A percentile compares a stretch with the other conserved stretches of the same genome.
phyloP scores from a whole-genome alignment of 108 stramenopile genomes.

The Skeletonema tropicum region DNA sequence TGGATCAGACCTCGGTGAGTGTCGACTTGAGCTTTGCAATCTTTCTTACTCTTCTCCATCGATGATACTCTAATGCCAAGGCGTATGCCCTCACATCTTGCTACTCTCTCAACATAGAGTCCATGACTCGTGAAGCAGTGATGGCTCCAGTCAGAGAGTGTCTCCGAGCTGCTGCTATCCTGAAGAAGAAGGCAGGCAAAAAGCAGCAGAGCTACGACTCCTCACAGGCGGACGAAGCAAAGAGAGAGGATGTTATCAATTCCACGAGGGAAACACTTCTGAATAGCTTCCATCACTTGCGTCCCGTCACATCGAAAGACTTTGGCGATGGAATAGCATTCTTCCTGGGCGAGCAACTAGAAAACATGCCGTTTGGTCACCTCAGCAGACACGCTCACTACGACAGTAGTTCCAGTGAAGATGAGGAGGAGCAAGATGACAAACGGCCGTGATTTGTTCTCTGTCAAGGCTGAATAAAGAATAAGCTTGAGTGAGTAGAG shows the following conservation, averaged over 20 bases:
- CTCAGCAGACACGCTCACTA: constrained; percentile 45
- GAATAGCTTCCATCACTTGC: constrained; percentile 61
- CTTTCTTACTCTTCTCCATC: background rate
- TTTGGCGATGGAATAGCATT: constrained; percentile 69
- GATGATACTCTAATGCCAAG: background rate
- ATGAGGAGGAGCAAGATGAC: constrained; percentile 30
- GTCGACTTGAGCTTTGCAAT: background rate
- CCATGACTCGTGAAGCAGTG: constrained; percentile 77
- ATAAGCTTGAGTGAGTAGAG: too few relatives aligned
- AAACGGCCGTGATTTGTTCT: background rate
- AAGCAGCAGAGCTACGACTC: constrained; percentile 34
- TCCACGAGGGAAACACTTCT: constrained; percentile 53
- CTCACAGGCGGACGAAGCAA: constrained; percentile 30
- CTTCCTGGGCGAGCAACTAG: constrained; percentile 48
- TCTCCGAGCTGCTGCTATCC: constrained; percentile 63
- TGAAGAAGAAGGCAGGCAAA: constrained; percentile 52
- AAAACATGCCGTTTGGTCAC: constrained; percentile 16
- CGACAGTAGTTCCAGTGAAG: constrained; percentile 75
- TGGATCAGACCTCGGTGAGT: constrained; percentile 35
- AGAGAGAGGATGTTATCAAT: constrained; percentile 18
- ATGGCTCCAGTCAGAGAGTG: constrained; percentile 89
- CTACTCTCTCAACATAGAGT: constrained; percentile 45
- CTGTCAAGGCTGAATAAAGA: background rate
- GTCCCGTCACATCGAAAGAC: constrained; percentile 62
- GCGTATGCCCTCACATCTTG: background rate